A percentile compares a stretch with the other conserved stretches of the same genome.
Conservation (phyloP, 2,329 filamentous ascomycete genomes). For the Sclerotinia spermophila region DNA sequence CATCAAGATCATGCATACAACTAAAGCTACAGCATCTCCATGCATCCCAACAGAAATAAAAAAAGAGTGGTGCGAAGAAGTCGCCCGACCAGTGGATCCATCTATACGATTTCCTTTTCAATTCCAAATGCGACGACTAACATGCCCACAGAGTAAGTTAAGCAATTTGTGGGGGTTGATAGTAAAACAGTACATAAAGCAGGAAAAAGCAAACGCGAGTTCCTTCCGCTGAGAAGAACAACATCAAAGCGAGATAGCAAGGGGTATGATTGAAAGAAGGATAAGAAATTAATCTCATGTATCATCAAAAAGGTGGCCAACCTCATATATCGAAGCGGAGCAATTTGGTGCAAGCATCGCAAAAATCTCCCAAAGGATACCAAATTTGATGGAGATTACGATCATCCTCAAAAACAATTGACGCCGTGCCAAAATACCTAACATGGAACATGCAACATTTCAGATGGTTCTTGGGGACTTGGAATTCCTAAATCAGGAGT, state of each 20-base stretch:
- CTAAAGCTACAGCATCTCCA: conserved; percentile 36
- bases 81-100: conserved; percentile 34
- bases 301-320: conserved; percentile 41
- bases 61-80: conserved; percentile 35
- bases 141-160: conserved; percentile 24
- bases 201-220: conserved; percentile 34
- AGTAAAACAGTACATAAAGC: conserved; percentile 27
- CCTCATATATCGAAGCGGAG: conserved; percentile 42
- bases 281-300: conserved; percentile 23
- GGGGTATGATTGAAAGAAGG: conserved; percentile 41
- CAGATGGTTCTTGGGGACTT: conserved; percentile 53
- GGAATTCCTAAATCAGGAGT: conserved; percentile 43
- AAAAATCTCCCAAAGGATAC: conserved; percentile 35
- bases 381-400: conserved; percentile 39
- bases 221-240: conserved; percentile 33
- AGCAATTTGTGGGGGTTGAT: conserved; percentile 8
- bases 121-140: conserved; percentile 12
- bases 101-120: conserved; percentile 17
- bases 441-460: conserved; percentile 31
- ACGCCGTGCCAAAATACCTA: conserved; percentile 35
- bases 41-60: conserved; percentile 39
- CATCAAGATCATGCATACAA: conserved; percentile 37
- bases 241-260: conserved; percentile 33
- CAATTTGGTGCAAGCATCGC: conserved; percentile 35
- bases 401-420: conserved; percentile 36